Conservation (phyloP, 106 monocot genomes). For the Cymbidium sinense region DNA sequence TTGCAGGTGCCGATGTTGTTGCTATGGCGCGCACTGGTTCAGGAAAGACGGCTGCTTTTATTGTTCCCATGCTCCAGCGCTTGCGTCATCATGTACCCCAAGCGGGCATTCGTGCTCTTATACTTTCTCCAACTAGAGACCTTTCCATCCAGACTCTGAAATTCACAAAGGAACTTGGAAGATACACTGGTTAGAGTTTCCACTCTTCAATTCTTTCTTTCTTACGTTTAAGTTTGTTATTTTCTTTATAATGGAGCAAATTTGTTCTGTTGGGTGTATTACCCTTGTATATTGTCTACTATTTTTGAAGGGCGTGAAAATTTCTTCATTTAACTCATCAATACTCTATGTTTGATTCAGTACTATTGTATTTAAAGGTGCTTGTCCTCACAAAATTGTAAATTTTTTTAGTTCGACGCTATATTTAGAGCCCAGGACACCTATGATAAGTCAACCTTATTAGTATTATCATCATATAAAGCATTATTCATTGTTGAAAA, state of each 20-base stretch:
- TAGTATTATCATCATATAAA: too few relatives aligned
- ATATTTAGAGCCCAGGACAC: too few relatives aligned
- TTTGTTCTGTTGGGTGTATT: not conserved
- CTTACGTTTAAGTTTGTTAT: not conserved
- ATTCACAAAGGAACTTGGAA: conserved; percentile 89
- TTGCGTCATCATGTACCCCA: conserved; percentile 63
- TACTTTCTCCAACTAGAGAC: conserved; percentile 88
- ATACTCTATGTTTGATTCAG: too few relatives aligned
- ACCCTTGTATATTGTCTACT: not conserved
- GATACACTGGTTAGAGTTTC: conserved; percentile 56
- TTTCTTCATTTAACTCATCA: not conserved
- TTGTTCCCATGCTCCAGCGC: conserved; percentile 80
- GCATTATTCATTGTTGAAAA: not conserved
- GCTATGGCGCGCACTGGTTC: conserved; percentile 97
- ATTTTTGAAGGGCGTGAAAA: not conserved
- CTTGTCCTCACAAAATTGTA: too few relatives aligned
- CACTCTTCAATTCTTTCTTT: not conserved
- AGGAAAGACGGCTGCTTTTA: conserved; percentile 93
- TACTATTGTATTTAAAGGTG: too few relatives aligned
- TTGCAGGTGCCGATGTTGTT: conserved; percentile 76
- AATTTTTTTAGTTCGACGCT: too few relatives aligned
- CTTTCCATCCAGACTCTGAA: conserved; percentile 87
- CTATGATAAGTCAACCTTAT: too few relatives aligned
- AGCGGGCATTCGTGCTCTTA: conserved; percentile 66
- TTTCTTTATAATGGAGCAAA: not conserved